Conservation (phyloP, 2,329 filamentous ascomycete species). For the Pseudocercospora fuligena region DNA sequence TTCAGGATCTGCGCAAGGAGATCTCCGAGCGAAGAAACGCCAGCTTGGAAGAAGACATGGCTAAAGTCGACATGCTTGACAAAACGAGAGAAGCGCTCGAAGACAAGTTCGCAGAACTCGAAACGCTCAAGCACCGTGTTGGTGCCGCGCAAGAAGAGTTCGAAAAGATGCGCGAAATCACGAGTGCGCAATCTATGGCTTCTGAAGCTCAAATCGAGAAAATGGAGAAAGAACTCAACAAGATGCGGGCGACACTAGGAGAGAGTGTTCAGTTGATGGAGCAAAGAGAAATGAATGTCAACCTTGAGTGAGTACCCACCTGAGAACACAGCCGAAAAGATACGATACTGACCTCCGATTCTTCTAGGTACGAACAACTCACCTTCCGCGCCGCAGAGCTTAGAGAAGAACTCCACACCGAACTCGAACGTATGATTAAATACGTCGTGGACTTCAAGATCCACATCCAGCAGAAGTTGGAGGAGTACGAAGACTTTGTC, state of each 20-base stretch:
- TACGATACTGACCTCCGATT: neutral
- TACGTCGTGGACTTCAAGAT: constrained; percentile 99
- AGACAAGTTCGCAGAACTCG: constrained; percentile 90
- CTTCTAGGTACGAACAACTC: constrained; percentile 82
- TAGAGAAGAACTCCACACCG: constrained; percentile 96
- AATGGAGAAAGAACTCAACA: constrained; percentile 97
- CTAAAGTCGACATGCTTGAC: constrained; percentile 90
- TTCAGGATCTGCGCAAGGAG: constrained; percentile 80
- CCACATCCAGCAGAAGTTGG: constrained; percentile 87
- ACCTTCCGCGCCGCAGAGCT: constrained; percentile 81
- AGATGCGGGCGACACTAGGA: constrained; percentile 81
- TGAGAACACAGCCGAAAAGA: neutral
- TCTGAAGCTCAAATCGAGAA: constrained; percentile 95
- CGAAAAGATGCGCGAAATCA: constrained; percentile 83
- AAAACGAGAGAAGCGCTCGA: constrained; percentile 96
- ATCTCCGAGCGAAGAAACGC: constrained; percentile 85
- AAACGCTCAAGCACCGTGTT: constrained; percentile 85
- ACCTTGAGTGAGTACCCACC: constrained; percentile 76
- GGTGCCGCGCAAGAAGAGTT: constrained; percentile 90
- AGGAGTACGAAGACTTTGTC: constrained; percentile 93
- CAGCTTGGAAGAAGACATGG: constrained; percentile 88
- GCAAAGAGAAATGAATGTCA: constrained; percentile 93
- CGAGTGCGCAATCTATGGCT: constrained; percentile 82
- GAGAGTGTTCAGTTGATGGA: constrained; percentile 92
- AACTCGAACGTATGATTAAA: constrained; percentile 94